Evolutionary conservation across 805 yeast species (phyloP).

Genomic region (Kluyveromyces starmeri): DNA sequence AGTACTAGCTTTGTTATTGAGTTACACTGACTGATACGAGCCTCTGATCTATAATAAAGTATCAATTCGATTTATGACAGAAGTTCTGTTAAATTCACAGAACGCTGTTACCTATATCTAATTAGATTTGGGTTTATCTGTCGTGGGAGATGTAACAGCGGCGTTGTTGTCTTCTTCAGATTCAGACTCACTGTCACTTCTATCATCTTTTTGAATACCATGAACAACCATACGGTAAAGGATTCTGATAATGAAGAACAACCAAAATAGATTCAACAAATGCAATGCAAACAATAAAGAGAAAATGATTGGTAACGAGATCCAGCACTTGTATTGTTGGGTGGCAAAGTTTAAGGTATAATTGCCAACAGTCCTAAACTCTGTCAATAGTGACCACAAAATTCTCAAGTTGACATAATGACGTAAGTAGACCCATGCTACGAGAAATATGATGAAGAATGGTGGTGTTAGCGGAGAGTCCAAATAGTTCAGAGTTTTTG

Average conservation of each 20-base stretch:
- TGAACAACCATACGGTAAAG: conserved; percentile 52
- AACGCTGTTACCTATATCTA: no score
- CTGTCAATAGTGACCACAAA: conserved; percentile 77
- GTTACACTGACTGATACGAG: no score
- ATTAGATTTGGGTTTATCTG: no score
- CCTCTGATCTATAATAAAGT: no score
- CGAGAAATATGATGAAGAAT: conserved; percentile 58
- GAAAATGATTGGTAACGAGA: conserved; percentile 87
- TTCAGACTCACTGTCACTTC: conserved; percentile 79
- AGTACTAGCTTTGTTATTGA: no score
- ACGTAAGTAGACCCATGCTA: conserved; percentile 79
- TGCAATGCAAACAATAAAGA: conserved; percentile 70
- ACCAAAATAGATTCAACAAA: conserved; percentile 82
- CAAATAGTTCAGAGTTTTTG: conserved; percentile 82
- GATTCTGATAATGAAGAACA: conserved; percentile 71
- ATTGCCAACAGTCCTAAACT: conserved; percentile 78
- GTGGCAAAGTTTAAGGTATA: conserved; percentile 74
- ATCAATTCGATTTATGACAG: no score
- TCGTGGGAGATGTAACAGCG: no score
- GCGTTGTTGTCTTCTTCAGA: conserved; percentile 31
- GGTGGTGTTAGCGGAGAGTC: conserved; percentile 57
- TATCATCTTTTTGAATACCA: conserved; percentile 65
- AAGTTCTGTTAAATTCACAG: no score
- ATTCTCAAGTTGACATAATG: conserved; percentile 77
- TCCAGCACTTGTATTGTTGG: conserved; percentile 94